A percentile compares a stretch with the other conserved stretches of the same genome.
Conservation (phyloP, 2,329 filamentous ascomycete genomes). For the Neofusicoccum sp. region DNA sequence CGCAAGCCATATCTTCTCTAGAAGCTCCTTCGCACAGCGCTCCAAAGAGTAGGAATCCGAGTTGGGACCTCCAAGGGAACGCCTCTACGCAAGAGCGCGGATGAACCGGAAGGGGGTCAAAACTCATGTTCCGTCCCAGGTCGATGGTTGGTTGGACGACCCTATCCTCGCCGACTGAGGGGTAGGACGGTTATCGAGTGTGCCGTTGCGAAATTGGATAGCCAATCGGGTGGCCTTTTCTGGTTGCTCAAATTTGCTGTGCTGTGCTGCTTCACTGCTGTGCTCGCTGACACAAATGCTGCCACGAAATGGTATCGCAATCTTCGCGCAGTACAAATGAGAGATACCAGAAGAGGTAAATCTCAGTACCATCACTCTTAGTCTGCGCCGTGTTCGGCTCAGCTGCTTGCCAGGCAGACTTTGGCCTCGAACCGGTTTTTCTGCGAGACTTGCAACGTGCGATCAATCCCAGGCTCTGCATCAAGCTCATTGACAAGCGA, state of each 20-base stretch:
- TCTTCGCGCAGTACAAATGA: slow-evolving; percentile 11
- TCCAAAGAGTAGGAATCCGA: not conserved
- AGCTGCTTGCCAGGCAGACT: slow-evolving; percentile 25
- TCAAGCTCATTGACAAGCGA: slow-evolving; percentile 35
- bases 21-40: not conserved
- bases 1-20: not conserved
- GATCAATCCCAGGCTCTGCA: slow-evolving; percentile 27
- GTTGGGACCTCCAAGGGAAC: not conserved
- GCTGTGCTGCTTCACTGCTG: slow-evolving; percentile 43
- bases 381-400: slow-evolving; percentile 27
- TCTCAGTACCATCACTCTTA: slow-evolving; percentile 19
- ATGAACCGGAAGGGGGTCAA: not conserved
- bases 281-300: slow-evolving; percentile 49
- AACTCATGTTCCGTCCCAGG: not conserved
- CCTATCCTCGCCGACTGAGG: slow-evolving; percentile 13
- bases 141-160: not conserved
- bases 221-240: not conserved
- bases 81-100: not conserved
- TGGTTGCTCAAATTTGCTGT: not conserved
- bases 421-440: slow-evolving; percentile 16
- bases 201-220: not conserved
- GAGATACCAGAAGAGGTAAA: slow-evolving; percentile 9
- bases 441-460: slow-evolving; percentile 18
- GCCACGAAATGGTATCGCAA: slow-evolving; percentile 16
- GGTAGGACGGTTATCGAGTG: not conserved